Evolutionary conservation across 495 filamentous ascomycete genomes (phyloP).

Genomic region (Aspergillus funiculosus): DNA sequence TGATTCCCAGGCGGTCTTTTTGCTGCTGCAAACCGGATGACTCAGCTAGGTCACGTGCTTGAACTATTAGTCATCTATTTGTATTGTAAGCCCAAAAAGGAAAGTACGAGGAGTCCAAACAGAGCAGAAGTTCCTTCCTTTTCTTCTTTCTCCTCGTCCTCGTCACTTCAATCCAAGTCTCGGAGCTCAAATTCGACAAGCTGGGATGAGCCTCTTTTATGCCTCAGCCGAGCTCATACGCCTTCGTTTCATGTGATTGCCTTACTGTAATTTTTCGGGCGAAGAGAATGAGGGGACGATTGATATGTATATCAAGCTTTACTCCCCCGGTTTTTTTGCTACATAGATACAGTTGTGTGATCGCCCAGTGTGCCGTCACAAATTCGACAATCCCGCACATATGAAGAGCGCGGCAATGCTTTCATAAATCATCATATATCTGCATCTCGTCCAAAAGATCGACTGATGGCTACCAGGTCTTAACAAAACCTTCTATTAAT

Average conservation of each 20-base stretch:
- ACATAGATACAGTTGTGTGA: neutral
- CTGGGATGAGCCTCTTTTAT: no score
- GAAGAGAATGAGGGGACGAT: no score
- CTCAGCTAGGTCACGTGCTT: neutral
- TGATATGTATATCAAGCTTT: no score
- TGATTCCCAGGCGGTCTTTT: neutral
- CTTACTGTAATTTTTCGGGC: no score
- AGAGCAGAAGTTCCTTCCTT: neutral
- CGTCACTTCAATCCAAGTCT: no score
- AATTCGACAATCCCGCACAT: neutral
- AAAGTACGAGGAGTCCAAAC: conserved; percentile 1
- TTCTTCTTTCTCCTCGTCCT: neutral
- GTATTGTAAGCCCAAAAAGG: neutral
- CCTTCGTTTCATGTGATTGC: neutral
- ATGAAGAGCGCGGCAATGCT: neutral
- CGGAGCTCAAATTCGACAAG: no score
- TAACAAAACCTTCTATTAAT: conserved; percentile 5
- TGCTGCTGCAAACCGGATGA: neutral
- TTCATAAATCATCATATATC: neutral
- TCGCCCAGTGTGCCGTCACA: neutral
- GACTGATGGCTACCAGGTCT: conserved; percentile 2
- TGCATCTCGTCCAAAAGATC: neutral
- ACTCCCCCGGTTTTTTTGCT: neutral
- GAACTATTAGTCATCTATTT: neutral
- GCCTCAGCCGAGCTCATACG: neutral